A percentile compares a stretch with the other conserved stretches of the same genome.
Conservation (phyloP, 495 filamentous ascomycete genomes). For the Niebla homalea region DNA sequence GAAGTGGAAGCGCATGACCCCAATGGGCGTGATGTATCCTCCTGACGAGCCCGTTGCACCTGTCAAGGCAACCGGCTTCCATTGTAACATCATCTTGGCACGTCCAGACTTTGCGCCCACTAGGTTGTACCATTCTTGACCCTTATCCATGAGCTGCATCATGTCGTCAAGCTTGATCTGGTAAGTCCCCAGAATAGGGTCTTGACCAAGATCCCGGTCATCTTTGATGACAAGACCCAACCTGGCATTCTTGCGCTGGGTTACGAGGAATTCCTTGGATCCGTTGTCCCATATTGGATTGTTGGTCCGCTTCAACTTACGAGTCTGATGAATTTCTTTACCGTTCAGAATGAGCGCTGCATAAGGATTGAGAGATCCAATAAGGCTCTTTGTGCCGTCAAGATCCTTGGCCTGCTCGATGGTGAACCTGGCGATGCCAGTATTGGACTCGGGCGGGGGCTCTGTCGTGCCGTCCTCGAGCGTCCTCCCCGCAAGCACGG, state of each 20-base stretch:
- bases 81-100: conserved; percentile 76
- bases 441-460: conserved; percentile 76
- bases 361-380: conserved; percentile 85
- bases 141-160: conserved; percentile 79
- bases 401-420: conserved; percentile 94
- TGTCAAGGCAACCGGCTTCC: conserved; percentile 84
- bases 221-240: conserved; percentile 90
- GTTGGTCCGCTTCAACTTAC: conserved; percentile 90
- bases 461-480: conserved; percentile 63
- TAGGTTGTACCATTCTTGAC: conserved; percentile 91
- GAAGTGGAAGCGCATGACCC: conserved; percentile 90
- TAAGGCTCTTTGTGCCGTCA: conserved; percentile 75
- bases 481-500: conserved; percentile 61
- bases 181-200: conserved; percentile 78
- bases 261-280: conserved; percentile 84
- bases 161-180: conserved; percentile 92
- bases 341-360: conserved; percentile 76
- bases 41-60: conserved; percentile 60
- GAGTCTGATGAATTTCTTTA: conserved; percentile 71
- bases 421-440: conserved; percentile 83
- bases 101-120: conserved; percentile 69
- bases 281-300: conserved; percentile 87
- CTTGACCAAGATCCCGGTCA: conserved; percentile 69
- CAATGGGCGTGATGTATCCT: conserved; percentile 85
- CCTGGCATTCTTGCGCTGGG: conserved; percentile 76